Percentiles rank a stretch among this genome's conserved stretches.
Conservation (phyloP, 129 eudicot genomes). For the Ambrosia artemisiifolia region DNA sequence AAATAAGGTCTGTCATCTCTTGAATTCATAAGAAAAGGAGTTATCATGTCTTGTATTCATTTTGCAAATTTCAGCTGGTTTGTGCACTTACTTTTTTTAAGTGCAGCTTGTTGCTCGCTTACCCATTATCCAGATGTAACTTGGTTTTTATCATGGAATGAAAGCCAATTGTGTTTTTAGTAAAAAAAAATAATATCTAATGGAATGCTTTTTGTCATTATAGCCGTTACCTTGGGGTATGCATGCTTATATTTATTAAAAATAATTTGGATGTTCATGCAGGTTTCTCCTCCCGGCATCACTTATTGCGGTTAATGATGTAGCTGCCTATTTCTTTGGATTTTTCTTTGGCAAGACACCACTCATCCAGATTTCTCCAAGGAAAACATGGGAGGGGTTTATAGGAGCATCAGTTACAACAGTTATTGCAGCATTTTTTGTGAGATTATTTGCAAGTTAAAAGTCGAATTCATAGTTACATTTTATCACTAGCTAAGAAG, state of each 20-base stretch:
- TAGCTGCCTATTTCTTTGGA: constrained; percentile 76
- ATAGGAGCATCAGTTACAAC: constrained; percentile 82
- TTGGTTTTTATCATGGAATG: too few species aligned
- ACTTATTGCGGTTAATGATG: constrained; percentile 72
- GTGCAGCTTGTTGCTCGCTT: too few species aligned
- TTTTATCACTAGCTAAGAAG: not conserved
- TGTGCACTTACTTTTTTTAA: not conserved
- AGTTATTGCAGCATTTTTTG: constrained; percentile 69
- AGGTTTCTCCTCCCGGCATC: constrained; percentile 85
- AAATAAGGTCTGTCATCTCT: not conserved
- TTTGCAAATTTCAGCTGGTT: not conserved
- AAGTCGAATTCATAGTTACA: not conserved
- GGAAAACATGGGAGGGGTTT: constrained; percentile 95
- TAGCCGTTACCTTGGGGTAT: not conserved
- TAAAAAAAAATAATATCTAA: too few species aligned
- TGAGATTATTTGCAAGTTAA: constrained; percentile 27
- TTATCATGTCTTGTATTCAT: not conserved
- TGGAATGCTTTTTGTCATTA: not conserved
- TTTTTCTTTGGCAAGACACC: constrained; percentile 91
- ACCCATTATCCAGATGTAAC: too few species aligned
- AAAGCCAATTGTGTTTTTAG: too few species aligned
- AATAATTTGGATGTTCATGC: constrained; percentile 13
- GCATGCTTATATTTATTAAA: not conserved
- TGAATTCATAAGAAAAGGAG: not conserved
- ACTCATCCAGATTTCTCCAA: constrained; percentile 76